phyloP scores from a whole-genome alignment of 108 stramenopile genomes.

The Stephanodiscus triporus region DNA sequence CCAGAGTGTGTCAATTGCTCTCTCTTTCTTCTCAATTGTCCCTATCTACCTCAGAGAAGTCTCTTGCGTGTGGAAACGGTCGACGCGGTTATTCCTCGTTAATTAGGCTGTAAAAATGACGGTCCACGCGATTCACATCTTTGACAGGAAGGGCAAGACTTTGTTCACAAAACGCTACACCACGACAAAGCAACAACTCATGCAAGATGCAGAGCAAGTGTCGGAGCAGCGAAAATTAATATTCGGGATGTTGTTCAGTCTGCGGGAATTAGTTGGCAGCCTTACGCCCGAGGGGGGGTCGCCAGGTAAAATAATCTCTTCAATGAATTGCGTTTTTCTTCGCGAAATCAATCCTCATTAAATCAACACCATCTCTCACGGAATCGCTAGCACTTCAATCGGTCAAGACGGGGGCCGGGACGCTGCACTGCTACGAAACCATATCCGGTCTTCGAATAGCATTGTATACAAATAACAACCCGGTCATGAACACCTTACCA shows the following conservation, averaged over 20 bases:
- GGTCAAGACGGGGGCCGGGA: conserved; percentile 79
- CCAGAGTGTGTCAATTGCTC: too few relatives aligned
- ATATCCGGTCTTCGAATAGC: conserved; percentile 82
- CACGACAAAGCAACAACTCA: conserved; percentile 20
- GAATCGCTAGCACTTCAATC: conserved; percentile 59
- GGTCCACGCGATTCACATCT: conserved; percentile 87
- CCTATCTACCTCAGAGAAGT: background rate
- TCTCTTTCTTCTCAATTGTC: background rate
- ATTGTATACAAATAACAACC: conserved; percentile 74
- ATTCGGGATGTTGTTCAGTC: conserved; percentile 90
- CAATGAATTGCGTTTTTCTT: background rate
- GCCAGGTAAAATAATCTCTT: conserved; percentile 17
- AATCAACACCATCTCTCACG: conserved; percentile 2
- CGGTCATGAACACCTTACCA: conserved; percentile 35
- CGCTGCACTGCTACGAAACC: conserved; percentile 85
- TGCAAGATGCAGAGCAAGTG: conserved; percentile 66
- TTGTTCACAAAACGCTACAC: conserved; percentile 85
- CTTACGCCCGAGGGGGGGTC: conserved; percentile 62
- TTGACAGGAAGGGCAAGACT: conserved; percentile 89
- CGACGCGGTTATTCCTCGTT: background rate
- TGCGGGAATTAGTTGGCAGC: conserved; percentile 77
- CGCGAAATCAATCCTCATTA: background rate
- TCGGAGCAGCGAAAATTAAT: conserved; percentile 88
- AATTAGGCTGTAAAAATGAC: conserved; percentile 51
- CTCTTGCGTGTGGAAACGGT: background rate